Evolutionary conservation across 2,329 filamentous ascomycete species (phyloP), one percentile per base, ranked within the genome.

Genomic region (Periglandula ipomoeae): DNA sequence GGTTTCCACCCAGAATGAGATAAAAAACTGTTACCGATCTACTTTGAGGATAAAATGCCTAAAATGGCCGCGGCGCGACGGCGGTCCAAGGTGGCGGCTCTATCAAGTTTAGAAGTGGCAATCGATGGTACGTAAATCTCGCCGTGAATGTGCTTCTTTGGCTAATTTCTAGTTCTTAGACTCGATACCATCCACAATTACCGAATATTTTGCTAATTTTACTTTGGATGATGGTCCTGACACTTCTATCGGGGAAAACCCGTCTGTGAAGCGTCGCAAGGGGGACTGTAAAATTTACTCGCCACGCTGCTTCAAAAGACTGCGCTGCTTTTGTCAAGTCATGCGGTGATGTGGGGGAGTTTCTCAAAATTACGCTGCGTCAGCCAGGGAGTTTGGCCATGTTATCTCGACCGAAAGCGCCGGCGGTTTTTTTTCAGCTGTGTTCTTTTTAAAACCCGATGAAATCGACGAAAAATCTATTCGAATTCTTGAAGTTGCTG

Each of bases 221-320:
- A 54, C 58, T 24, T 55, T 50, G 19, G 41, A 35, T 15, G 49
- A 55, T 23, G 37, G 40, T 17, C 35, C 46, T 17, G 53, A 53
- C 7, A 41, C 15, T 27, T 8, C 26, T 32, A 24, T 48, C 10
- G 43, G 54, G 15, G 41, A 46, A 7, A 56, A 56, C n/a, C 57
- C 55, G 17, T 53, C 59, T 15, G 19, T 50, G 4, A 68, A 68
- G 55, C 63, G 65, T 44, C 63, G 58, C 44, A 68, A 62, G 56
- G 52, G 54, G 53, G 27, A 41, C 54, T 10, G 19, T 66, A 5
- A 55, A 47, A 5, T 51, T 68, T 44, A 56, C 52, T n/a, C 61
- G 65, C 9, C 52, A 39, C 41, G 59, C 58, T 30, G 45, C 42
- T 15, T 53, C 55, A 15, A 15, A 26, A 17, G 50, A 52, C 10